A percentile compares a stretch with the other conserved stretches of the same genome.
Evolutionary conservation across 768 basidiomycete species (phyloP).

Genomic region (Podaxis carcinomalis): DNA sequence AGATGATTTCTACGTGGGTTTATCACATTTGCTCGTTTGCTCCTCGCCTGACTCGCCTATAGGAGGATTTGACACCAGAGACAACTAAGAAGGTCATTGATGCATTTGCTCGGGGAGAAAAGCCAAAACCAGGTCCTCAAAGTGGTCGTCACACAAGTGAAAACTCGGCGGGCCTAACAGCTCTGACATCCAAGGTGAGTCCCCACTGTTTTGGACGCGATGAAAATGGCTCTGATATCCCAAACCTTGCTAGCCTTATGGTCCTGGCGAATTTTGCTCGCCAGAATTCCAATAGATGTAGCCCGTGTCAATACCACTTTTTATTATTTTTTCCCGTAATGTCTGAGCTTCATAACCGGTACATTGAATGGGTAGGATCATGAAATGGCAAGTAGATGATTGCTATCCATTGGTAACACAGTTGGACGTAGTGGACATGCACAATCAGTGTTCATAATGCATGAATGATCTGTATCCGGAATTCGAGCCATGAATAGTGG

Average conservation of each 20-base stretch:
- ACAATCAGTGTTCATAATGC: too few relatives aligned
- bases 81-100: slow-evolving; percentile 78
- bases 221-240: slow-evolving; percentile 12
- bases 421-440: too few relatives aligned
- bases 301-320: slow-evolving; percentile 1
- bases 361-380: not conserved
- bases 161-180: slow-evolving; percentile 88
- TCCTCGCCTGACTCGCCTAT: slow-evolving; percentile 12
- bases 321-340: not conserved
- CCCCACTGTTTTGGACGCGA: not conserved
- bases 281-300: slow-evolving; percentile 64
- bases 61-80: slow-evolving; percentile 83
- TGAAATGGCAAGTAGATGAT: not conserved
- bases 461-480: too few relatives aligned
- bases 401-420: not conserved
- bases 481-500: too few relatives aligned
- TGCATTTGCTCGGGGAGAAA: slow-evolving; percentile 74
- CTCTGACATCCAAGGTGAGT: slow-evolving; percentile 68
- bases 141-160: slow-evolving; percentile 83
- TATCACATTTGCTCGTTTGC: not conserved
- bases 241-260: slow-evolving; percentile 66
- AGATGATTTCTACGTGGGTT: slow-evolving; percentile 92
- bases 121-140: slow-evolving; percentile 93
- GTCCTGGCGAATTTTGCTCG: slow-evolving; percentile 85
- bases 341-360: not conserved